phyloP scores from a whole-genome alignment of 2,329 filamentous ascomycete species.

The Botrytis fragariae region DNA sequence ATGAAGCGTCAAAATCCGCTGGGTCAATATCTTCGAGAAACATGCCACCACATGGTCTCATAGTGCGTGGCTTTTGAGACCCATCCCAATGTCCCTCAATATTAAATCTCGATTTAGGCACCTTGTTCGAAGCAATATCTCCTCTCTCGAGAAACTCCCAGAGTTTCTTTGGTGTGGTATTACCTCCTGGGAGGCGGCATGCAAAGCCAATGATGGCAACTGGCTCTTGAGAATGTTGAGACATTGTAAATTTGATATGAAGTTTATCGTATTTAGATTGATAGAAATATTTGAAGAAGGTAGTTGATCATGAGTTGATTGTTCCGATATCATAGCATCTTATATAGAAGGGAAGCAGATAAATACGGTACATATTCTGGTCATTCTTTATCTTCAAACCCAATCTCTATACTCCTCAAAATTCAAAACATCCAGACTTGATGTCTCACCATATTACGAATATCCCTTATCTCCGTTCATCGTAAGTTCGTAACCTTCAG shows the following conservation, averaged over 20 bases:
- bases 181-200: constrained; percentile 41
- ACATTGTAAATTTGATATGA: neutral
- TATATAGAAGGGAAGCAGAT: neutral
- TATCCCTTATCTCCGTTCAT: neutral
- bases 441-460: neutral
- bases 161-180: constrained; percentile 37
- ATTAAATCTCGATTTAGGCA: constrained; percentile 67
- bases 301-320: neutral
- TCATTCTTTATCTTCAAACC: neutral
- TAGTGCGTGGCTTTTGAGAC: constrained; percentile 62
- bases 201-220: constrained; percentile 42
- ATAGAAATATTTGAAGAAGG: neutral
- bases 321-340: neutral
- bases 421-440: neutral
- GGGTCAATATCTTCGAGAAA: constrained; percentile 42
- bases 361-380: neutral
- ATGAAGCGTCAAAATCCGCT: constrained; percentile 41
- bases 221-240: constrained; percentile 36
- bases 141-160: constrained; percentile 58
- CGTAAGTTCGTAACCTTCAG: no score
- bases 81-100: constrained; percentile 65
- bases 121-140: constrained; percentile 62
- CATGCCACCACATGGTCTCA: constrained; percentile 73
- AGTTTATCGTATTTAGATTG: neutral
- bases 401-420: neutral